A percentile compares a stretch with the other conserved stretches of the same genome.
phyloP scores from a whole-genome alignment of 2,329 filamentous ascomycete species.

The Boeremia lycopersici region DNA sequence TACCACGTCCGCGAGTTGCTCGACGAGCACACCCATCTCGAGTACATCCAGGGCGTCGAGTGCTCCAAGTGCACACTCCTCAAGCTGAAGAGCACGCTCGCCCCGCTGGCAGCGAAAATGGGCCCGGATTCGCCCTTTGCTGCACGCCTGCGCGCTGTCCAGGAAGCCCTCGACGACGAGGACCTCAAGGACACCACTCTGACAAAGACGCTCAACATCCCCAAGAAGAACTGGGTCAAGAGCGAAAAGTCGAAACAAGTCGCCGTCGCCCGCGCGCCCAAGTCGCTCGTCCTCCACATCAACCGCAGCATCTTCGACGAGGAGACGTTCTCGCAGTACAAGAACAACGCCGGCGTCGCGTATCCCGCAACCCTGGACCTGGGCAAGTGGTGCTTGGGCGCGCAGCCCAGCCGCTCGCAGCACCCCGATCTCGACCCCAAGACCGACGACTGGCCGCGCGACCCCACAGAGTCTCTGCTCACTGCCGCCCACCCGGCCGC shows the following conservation, averaged over 20 bases:
- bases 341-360: constrained; percentile 79
- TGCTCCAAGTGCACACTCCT: constrained; percentile 89
- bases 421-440: constrained; percentile 40
- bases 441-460: constrained; percentile 70
- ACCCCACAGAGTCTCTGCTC: constrained; percentile 76
- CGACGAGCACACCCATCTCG: constrained; percentile 82
- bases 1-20: constrained; percentile 80
- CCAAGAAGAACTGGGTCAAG: constrained; percentile 69
- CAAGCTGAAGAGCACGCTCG: constrained; percentile 53
- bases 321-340: constrained; percentile 75
- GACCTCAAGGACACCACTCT: constrained; percentile 67
- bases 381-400: constrained; percentile 83
- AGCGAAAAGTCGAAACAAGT: constrained; percentile 90
- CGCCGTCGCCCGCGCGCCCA: constrained; percentile 81
- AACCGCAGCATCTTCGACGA: constrained; percentile 93
- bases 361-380: constrained; percentile 80
- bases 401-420: constrained; percentile 40
- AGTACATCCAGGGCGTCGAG: constrained; percentile 86
- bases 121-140: constrained; percentile 52
- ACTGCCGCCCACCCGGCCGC: constrained; percentile 49
- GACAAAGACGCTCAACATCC: constrained; percentile 53
- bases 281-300: constrained; percentile 82
- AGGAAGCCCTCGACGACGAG: constrained; percentile 75
- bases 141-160: constrained; percentile 68
- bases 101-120: constrained; percentile 23